A percentile compares a stretch with the other conserved stretches of the same genome.
These are phyloP conservation scores for Clarireedia monteithiana DNA, from an alignment of 2,329 filamentous ascomycete genomes.

Conservation along the genomic window DNA sequence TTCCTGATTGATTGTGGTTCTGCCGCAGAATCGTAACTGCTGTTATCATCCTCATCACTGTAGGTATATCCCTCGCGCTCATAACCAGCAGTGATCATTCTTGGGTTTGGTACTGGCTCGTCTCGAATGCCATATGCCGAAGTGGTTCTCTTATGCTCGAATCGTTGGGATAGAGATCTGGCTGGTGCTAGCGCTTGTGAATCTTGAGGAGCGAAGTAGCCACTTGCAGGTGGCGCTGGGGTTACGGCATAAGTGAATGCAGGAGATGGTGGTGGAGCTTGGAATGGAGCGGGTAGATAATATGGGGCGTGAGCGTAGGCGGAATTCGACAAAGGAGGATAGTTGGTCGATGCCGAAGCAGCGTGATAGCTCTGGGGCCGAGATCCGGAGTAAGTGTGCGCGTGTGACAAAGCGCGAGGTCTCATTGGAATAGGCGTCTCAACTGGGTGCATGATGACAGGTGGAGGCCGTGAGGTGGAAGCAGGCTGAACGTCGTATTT, in stretches of 20 bases:
- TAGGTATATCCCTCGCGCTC: neutral
- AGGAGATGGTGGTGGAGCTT: constrained; percentile 7
- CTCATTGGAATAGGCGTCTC: neutral
- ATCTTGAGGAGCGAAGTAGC: neutral
- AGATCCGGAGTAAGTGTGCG: constrained; percentile 1
- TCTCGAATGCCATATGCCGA: constrained; percentile 17
- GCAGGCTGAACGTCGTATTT: neutral
- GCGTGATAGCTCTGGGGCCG: constrained; percentile 6
- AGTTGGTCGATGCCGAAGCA: neutral
- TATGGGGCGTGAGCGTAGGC: neutral
- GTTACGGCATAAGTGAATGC: neutral
- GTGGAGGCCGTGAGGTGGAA: neutral
- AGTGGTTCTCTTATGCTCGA: constrained; percentile 17
- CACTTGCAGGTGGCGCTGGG: neutral
- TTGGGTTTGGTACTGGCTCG: neutral
- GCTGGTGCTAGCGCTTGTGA: neutral
- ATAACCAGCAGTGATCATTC: constrained; percentile 4
- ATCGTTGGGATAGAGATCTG: constrained; percentile 20
- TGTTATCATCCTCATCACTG: constrained; percentile 5
- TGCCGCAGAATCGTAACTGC: neutral
- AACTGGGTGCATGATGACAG: neutral
- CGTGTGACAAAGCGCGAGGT: constrained; percentile 1
- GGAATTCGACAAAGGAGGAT: constrained; percentile 7
- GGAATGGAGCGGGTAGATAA: neutral
- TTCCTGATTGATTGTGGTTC: neutral